A percentile compares a stretch with the other conserved stretches of the same genome.
phyloP scores from a whole-genome alignment of 352 stramenopile species.

The Globisporangium rhizosaccharum region DNA sequence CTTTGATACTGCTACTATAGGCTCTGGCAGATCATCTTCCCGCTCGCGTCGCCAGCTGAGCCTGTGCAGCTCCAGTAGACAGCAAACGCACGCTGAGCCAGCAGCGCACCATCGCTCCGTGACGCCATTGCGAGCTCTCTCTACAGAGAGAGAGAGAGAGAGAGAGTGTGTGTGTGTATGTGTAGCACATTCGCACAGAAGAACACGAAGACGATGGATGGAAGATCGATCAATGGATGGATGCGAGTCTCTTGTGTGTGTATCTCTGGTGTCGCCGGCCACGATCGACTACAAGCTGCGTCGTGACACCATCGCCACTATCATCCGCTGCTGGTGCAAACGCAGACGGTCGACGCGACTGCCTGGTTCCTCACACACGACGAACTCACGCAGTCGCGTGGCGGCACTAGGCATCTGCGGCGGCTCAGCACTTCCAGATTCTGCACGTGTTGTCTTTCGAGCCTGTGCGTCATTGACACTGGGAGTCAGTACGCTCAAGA shows the following conservation, averaged over 20 bases:
- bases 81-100: neutral
- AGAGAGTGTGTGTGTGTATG: neutral
- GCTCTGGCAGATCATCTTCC: constrained; percentile 70
- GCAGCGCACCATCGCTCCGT: no score
- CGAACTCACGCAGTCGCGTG: constrained; percentile 6
- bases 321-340: neutral
- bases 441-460: constrained; percentile 86
- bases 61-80: constrained; percentile 36
- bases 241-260: no score
- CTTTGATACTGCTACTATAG: constrained; percentile 16
- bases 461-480: constrained; percentile 16
- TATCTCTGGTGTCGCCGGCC: no score
- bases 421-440: constrained; percentile 71
- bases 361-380: constrained; percentile 7
- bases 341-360: neutral
- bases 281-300: no score
- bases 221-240: neutral
- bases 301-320: no score
- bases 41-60: constrained; percentile 58
- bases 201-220: no score
- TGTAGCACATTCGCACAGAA: no score
- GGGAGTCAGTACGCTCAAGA: no score
- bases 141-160: neutral
- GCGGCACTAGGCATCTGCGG: neutral
- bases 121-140: no score